These are phyloP conservation scores for Quercus glauca DNA, from an alignment of 306 rosid genomes.

Conservation along the genomic window DNA sequence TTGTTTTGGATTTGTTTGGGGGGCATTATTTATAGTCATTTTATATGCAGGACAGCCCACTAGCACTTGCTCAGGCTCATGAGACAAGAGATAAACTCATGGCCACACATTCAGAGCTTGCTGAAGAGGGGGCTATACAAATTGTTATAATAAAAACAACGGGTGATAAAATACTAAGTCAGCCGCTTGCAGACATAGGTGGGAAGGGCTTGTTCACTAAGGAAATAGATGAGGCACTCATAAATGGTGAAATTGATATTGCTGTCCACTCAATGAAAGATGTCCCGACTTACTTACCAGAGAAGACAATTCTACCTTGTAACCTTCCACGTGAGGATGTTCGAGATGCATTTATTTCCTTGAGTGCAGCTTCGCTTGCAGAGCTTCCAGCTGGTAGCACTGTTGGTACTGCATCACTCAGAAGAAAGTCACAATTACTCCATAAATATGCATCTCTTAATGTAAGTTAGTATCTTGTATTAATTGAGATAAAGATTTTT, in stretches of 20 bases:
- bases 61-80: constrained; percentile 89
- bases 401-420: constrained; percentile 84
- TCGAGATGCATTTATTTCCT: constrained; percentile 80
- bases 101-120: constrained; percentile 67
- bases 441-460: constrained; percentile 68
- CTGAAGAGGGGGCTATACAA: constrained; percentile 87
- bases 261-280: constrained; percentile 97
- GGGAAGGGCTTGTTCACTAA: constrained; percentile 93
- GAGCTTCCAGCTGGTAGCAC: constrained; percentile 74
- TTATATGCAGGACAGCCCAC: constrained; percentile 76
- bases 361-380: constrained; percentile 64
- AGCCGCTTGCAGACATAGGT: constrained; percentile 88
- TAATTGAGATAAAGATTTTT: background rate
- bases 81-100: constrained; percentile 87
- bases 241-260: constrained; percentile 70
- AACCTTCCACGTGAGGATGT: constrained; percentile 91
- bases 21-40: constrained; percentile 29
- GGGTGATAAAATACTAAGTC: constrained; percentile 76
- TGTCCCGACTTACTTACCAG: constrained; percentile 82
- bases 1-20: background rate
- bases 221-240: constrained; percentile 88
- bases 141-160: constrained; percentile 83
- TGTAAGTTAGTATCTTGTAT: constrained; percentile 38
- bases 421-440: constrained; percentile 87
- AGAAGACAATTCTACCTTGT: constrained; percentile 76